phyloP scores from a whole-genome alignment of 2,329 filamentous ascomycete genomes.

The Penicillium vulpinum region DNA sequence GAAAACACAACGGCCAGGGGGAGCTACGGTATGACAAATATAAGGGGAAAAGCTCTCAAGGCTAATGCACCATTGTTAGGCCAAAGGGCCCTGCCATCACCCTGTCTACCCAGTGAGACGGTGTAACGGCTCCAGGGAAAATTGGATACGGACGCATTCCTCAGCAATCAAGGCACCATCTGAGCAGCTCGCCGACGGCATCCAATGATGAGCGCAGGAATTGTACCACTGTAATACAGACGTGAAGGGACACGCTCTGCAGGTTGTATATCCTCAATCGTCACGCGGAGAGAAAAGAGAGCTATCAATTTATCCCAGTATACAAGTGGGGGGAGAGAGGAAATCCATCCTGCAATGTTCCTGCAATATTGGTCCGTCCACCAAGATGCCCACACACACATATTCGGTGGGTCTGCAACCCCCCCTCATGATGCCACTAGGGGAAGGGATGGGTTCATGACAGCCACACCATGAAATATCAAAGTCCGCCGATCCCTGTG shows the following conservation, averaged over 20 bases:
- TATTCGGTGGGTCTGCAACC: not conserved
- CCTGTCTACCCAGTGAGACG: conserved; percentile 2
- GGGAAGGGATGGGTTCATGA: not conserved
- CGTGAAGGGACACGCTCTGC: not conserved
- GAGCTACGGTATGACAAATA: conserved; percentile 23
- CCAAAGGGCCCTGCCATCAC: not conserved
- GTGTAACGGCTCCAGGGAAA: conserved; percentile 5
- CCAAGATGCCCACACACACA: not conserved
- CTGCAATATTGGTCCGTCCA: not conserved
- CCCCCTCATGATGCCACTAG: not conserved
- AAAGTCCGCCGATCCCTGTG: not conserved
- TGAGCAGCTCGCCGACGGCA: not conserved
- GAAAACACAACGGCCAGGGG: not conserved
- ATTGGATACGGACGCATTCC: conserved; percentile 5
- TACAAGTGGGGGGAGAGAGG: not conserved
- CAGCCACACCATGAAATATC: not conserved
- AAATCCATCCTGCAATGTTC: not conserved
- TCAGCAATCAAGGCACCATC: conserved; percentile 10
- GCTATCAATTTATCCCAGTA: not conserved
- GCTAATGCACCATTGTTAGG: conserved; percentile 3
- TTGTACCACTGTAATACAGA: not conserved
- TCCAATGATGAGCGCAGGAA: not conserved
- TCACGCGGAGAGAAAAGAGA: not conserved
- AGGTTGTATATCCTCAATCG: not conserved
- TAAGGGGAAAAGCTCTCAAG: conserved; percentile 8